Evolutionary conservation across 2,329 filamentous ascomycete genomes (phyloP).

Genomic region (Hypoxylon sp.): DNA sequence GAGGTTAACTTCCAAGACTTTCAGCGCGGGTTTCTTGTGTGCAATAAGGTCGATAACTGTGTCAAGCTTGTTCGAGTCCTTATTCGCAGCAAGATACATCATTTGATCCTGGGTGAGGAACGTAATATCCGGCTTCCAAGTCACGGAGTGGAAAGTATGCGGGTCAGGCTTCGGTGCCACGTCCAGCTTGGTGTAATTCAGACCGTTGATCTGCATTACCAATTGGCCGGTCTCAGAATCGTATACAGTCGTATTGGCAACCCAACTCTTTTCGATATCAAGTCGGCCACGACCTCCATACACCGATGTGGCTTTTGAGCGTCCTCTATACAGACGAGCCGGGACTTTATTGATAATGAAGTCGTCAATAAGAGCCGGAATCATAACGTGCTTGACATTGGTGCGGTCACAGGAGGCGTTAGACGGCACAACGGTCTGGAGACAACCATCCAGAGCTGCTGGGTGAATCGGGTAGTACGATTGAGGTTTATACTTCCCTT

Average conservation of each 20-base stretch:
- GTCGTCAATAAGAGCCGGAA: constrained; percentile 34
- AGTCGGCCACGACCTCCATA: constrained; percentile 37
- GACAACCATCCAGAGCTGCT: constrained; percentile 44
- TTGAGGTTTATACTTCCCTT: constrained; percentile 40
- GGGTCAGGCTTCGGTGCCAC: constrained; percentile 41
- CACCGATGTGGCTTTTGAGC: neutral
- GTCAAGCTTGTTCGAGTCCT: constrained; percentile 12
- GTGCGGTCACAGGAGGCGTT: constrained; percentile 34
- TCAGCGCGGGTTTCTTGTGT: constrained; percentile 55
- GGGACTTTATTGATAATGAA: constrained; percentile 40
- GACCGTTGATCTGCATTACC: constrained; percentile 42
- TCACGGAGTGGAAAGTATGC: constrained; percentile 43
- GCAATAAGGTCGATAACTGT: constrained; percentile 53
- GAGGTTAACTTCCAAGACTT: constrained; percentile 54
- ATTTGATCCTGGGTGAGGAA: constrained; percentile 38
- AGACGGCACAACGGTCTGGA: constrained; percentile 40
- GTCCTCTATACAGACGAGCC: neutral
- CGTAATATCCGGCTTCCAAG: constrained; percentile 48
- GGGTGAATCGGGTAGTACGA: constrained; percentile 51
- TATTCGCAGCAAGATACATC: neutral
- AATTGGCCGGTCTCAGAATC: constrained; percentile 44
- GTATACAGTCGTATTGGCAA: constrained; percentile 27
- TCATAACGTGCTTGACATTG: constrained; percentile 29
- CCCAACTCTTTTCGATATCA: constrained; percentile 36
- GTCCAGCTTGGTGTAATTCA: constrained; percentile 47